These are phyloP conservation scores for Sugiyamaella xylanicola DNA, from an alignment of 1,139 yeast species.

Conservation along the genomic window DNA sequence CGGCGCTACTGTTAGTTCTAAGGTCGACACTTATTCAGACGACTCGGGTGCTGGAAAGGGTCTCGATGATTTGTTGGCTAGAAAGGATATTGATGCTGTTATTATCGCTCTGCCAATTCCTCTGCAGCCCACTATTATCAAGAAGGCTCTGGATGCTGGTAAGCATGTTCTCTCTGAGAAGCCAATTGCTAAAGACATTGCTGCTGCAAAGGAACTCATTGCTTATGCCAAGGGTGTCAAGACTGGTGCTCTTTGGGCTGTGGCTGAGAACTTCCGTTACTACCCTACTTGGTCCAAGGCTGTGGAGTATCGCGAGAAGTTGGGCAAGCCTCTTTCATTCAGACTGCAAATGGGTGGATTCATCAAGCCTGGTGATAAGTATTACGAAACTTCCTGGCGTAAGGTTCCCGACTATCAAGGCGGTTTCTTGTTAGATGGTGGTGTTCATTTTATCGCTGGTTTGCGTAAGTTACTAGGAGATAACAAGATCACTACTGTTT, in stretches of 20 bases:
- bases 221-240: slow-evolving; percentile 17
- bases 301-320: slow-evolving; percentile 12
- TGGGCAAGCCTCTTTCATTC: slow-evolving; percentile 25
- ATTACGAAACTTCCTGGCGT: slow-evolving; percentile 32
- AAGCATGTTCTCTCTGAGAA: slow-evolving; percentile 32
- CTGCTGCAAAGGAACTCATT: slow-evolving; percentile 26
- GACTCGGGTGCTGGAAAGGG: slow-evolving; percentile 23
- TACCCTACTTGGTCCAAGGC: slow-evolving; percentile 24
- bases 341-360: slow-evolving; percentile 22
- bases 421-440: slow-evolving; percentile 35
- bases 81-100: slow-evolving; percentile 30
- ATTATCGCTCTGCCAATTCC: slow-evolving; percentile 30
- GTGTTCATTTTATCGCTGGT: slow-evolving; percentile 33
- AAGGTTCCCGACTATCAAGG: slow-evolving; percentile 34
- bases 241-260: slow-evolving; percentile 24
- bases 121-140: slow-evolving; percentile 26
- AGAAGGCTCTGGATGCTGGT: slow-evolving; percentile 28
- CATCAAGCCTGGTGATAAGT: slow-evolving; percentile 25
- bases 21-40: slow-evolving; percentile 24
- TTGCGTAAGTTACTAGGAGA: slow-evolving; percentile 28
- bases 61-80: slow-evolving; percentile 26
- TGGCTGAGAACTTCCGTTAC: slow-evolving; percentile 27
- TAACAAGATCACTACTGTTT: slow-evolving; percentile 23
- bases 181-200: slow-evolving; percentile 29
- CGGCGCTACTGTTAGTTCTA: slow-evolving; percentile 15